Evolutionary conservation across 2,329 filamentous ascomycete species (phyloP), one percentile per base, ranked within the genome.

Genomic region (Aspergillus quadrilineatus): DNA sequence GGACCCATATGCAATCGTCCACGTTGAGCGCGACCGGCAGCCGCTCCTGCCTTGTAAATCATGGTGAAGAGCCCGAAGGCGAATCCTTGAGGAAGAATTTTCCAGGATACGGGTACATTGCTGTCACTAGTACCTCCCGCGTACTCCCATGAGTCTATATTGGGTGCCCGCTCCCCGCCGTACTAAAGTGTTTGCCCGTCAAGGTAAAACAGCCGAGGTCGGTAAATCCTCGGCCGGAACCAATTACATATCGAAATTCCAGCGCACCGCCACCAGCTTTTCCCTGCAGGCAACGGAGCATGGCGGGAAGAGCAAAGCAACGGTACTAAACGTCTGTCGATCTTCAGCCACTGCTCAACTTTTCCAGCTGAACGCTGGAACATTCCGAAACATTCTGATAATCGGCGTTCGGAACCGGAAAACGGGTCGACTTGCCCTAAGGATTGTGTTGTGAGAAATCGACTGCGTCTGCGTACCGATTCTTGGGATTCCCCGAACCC

Each of bases 221-320:
- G 45, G 45, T n/a, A 17, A 48, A 48, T 48, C 32, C 45, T 48
- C 45, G 45, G 45, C 32, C 32, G 14, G 9, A 14, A 14, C 32
- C 30, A 46, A 30, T 15, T 30, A 46, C 28, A 32, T 9, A 32
- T 32, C 47, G n/a, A 43, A 15, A 10, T 12, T 2, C 37, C 10
- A 50, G 17, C 26, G 37, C 49, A 51, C 49, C 49, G 49, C 49
- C 49, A 51, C 32, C 5, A 45, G 15, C 7, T 50, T 41, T 49
- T n/a, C 34, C 22, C 34, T 29, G 22, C 15, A 41, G 9, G 17
- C 17, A 22, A n/a, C 42, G 22, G 42, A 44, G 42, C 42, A 44
- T 8, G 42, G 26, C 17, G 14, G 9, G 22, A 44, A 28, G 26
- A 32, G 28, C 6, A 17, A 14, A 7, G 43, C 5, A 6, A 28